A percentile compares a stretch with the other conserved stretches of the same genome.
Conservation (phyloP, 1,139 yeast species). For the Debaryomyces nepalensis region DNA sequence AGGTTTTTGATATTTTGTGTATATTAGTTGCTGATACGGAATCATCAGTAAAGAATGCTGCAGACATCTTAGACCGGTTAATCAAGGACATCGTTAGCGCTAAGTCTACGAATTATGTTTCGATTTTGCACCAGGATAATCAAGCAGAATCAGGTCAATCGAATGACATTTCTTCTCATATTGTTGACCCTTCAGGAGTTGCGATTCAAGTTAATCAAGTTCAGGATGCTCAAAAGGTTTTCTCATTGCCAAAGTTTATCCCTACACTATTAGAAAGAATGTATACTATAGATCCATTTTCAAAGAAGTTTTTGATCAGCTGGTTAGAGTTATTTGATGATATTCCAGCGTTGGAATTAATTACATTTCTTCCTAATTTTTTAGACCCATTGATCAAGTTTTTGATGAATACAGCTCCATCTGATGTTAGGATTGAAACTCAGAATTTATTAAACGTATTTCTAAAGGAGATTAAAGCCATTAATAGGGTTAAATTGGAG, state of each 20-base stretch:
- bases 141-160: conserved; percentile 32
- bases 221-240: conserved; percentile 73
- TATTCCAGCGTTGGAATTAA: conserved; percentile 87
- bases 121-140: conserved; percentile 67
- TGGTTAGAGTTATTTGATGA: conserved; percentile 93
- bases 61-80: conserved; percentile 87
- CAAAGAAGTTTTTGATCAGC: conserved; percentile 86
- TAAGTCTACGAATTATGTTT: conserved; percentile 87
- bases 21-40: conserved; percentile 91
- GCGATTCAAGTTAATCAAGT: conserved; percentile 65
- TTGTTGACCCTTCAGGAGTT: conserved; percentile 53
- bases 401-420: conserved; percentile 75
- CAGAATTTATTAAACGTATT: conserved; percentile 76
- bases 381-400: conserved; percentile 84
- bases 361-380: conserved; percentile 86
- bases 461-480: conserved; percentile 77
- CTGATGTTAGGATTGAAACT: conserved; percentile 87
- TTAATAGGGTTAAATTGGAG: conserved; percentile 67
- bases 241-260: conserved; percentile 84
- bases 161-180: conserved; percentile 49
- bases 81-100: conserved; percentile 96
- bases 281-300: conserved; percentile 90
- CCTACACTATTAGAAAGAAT: conserved; percentile 90
- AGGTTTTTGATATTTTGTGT: conserved; percentile 90
- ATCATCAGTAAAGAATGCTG: conserved; percentile 92